Evolutionary conservation across 345 rosid genomes (phyloP), one percentile per base, ranked within the genome.

Genomic region (Rhizophora mangle): DNA sequence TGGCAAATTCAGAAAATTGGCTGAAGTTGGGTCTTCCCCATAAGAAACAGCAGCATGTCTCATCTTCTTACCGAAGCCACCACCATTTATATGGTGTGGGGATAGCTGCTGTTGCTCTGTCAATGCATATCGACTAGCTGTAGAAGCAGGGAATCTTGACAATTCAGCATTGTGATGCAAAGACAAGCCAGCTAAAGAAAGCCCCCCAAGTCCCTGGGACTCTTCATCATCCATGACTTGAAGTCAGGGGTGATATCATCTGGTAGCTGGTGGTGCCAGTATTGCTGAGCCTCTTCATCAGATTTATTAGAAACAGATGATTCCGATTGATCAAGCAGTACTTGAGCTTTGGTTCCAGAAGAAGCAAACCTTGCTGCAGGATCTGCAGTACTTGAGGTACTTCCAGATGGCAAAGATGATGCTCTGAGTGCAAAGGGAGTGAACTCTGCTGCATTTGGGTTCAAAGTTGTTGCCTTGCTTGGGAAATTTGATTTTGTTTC

Each of bases 381-480:
- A 83, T 85, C 87, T 13, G 86, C 62, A 27, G 76, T 69, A 51
- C 65, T 78, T 55, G 74, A 69, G 2, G 89, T 55, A 72, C 81
- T 84, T 75, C 85, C 86, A 72, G 85, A 76, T 10, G 79, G 70
- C 1, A 88, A 81, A 24, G 86, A 67, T 21, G 90, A 80, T 60
- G 93, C 82, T 20, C 91, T 82, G 55, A 88, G 89, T 32, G 94
- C 68, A 72, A 84, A 85, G 4, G 99, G 99, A 77, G 92, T 80
- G n/a, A 95, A 95, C 85, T 92, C 99, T 11, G 96, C 97, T 15
- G 99, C 99, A 82, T 90, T 85, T 21, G 99, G 99, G 68, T 96
- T 96, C 82, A 92, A 85, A 65, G 89, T 34, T 22, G 87, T 90
- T 75, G 83, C 81, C 77, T 90, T 92, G 80, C 68, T 84, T 59